Evolutionary conservation across 306 rosid genomes (phyloP).

Genomic region (Quercus ilex): DNA sequence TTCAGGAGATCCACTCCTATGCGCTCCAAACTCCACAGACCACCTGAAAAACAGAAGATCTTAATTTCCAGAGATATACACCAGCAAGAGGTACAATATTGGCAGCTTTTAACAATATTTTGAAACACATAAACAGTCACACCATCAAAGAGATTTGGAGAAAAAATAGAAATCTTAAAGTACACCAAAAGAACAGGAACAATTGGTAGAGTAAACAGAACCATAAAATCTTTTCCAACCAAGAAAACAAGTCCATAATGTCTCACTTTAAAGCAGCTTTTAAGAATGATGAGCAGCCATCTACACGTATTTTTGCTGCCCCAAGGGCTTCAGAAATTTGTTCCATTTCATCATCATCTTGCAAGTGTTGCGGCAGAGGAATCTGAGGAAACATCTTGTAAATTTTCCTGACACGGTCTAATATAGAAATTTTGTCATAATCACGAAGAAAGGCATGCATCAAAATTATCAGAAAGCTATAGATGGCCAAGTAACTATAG

Average conservation of each 20-base stretch:
- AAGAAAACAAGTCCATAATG: not conserved
- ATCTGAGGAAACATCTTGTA: conserved; percentile 67
- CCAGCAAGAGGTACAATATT: not conserved
- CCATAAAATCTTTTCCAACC: not conserved
- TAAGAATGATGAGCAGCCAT: conserved; percentile 86
- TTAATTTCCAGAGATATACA: not conserved
- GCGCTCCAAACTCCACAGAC: conserved; percentile 83
- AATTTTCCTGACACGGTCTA: conserved; percentile 70
- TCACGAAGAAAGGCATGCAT: conserved; percentile 10
- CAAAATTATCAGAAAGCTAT: conserved; percentile 17
- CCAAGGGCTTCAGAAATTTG: conserved; percentile 80
- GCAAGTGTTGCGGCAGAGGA: conserved; percentile 63
- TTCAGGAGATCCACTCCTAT: conserved; percentile 69
- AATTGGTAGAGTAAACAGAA: not conserved
- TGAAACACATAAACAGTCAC: not conserved
- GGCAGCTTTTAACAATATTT: not conserved
- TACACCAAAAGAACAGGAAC: not conserved
- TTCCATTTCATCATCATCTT: conserved; percentile 77
- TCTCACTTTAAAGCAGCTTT: conserved; percentile 87
- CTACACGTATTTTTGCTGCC: conserved; percentile 79
- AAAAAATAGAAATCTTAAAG: not conserved
- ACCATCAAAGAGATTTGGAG: not conserved
- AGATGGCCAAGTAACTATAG: conserved; percentile 12
- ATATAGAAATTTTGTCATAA: conserved; percentile 35
- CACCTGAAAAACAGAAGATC: conserved; percentile 48